Conservation (phyloP, 2,329 filamentous ascomycete species). For the Pseudopithomyces maydicus region DNA sequence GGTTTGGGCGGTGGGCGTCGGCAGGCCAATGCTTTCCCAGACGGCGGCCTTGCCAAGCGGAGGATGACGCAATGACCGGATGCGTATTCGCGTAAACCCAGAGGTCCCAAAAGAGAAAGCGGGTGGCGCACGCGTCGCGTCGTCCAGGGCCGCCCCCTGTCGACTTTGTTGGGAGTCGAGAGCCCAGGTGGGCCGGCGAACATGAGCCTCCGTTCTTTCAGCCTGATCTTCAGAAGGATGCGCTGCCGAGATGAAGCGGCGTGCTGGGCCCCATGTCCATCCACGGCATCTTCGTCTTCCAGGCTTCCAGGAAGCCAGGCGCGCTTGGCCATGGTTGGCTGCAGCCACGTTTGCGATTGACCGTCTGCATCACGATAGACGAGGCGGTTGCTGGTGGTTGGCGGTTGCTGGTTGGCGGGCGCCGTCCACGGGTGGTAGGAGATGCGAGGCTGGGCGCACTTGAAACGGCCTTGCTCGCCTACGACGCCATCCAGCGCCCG, state of each 20-base stretch:
- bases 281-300: not conserved
- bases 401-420: not conserved
- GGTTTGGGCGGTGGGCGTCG: not conserved
- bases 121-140: not conserved
- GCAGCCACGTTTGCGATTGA: slow-evolving; percentile 12
- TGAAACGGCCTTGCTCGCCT: not conserved
- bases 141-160: not conserved
- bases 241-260: slow-evolving; percentile 6
- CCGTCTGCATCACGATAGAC: slow-evolving; percentile 5
- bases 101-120: not conserved
- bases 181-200: not conserved
- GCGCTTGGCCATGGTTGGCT: slow-evolving; percentile 12
- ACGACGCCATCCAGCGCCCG: not conserved
- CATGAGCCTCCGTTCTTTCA: not conserved
- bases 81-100: not conserved
- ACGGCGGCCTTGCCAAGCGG: not conserved
- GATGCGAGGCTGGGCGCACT: not conserved
- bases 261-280: not conserved
- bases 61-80: slow-evolving; percentile 1
- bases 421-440: too few relatives aligned
- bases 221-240: slow-evolving; percentile 4
- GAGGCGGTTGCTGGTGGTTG: not conserved
- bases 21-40: not conserved
- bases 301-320: too few relatives aligned
- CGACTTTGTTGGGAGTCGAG: not conserved